Conservation (phyloP, 139 green algal genomes). For the Pleodorina starrii region DNA sequence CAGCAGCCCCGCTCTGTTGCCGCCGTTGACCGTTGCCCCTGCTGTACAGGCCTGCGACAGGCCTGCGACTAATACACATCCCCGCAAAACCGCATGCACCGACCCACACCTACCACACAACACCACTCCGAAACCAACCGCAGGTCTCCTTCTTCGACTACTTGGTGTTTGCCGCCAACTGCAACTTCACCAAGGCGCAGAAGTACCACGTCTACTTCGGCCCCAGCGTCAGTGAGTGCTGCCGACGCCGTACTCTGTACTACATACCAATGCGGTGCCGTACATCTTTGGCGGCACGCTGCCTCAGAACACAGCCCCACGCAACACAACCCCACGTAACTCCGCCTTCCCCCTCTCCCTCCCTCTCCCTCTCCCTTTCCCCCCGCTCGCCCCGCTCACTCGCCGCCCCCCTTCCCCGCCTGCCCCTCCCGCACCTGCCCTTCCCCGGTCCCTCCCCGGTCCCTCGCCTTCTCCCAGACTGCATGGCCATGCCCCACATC, state of each 20-base stretch:
- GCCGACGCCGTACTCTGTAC: no score
- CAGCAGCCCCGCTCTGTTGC: no score
- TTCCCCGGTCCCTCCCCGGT: background rate
- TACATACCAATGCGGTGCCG: no score
- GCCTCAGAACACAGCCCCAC: background rate
- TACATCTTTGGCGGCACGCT: no score
- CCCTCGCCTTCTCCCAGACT: constrained; percentile 37
- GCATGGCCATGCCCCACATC: constrained; percentile 57
- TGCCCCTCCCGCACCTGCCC: background rate
- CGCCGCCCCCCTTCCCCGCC: background rate
- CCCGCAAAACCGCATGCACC: no score
- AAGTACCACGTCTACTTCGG: constrained; percentile 10
- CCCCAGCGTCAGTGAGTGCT: background rate
- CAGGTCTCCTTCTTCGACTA: constrained; percentile 34
- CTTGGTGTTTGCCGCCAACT: constrained; percentile 38
- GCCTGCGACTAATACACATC: no score
- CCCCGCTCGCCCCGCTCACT: background rate
- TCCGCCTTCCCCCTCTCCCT: background rate
- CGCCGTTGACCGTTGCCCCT: no score
- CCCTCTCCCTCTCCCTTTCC: background rate
- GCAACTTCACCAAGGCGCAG: background rate
- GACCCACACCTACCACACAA: no score
- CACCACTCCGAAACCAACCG: background rate
- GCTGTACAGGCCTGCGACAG: no score
- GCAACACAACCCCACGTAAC: background rate